Base-by-base conservation (phyloP, 106 monocot genomes). In the Allium sativum region DNA sequence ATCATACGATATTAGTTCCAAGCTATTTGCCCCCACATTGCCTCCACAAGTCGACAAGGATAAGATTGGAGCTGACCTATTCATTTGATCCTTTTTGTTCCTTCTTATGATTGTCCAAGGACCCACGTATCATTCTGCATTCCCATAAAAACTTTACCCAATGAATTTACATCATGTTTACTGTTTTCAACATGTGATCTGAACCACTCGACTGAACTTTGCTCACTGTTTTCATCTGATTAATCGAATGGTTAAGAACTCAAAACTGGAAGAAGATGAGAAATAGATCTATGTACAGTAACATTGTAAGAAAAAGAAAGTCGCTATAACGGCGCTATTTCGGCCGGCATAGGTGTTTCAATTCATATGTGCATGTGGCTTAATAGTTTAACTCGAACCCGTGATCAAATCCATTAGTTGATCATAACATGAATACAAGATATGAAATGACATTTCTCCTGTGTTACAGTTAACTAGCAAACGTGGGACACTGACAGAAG, bases 1-100 rank as follows among this genome's bases (percentile, higher is more conserved):
- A 52, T 52, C 51, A 52, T 52, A 52, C 16, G 51, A 52, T 52
- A 52, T 52, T 52, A 52, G 16, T 52, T 16, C 51, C 51, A 13
- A 6, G 9, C 16, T 12, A 52, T 52, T 12, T 3, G 16, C 14
- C 51, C 51, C 51, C 51, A 12, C 51, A 52, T 7, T 52, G 51
- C 51, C 51, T 52, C 51, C 51, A 13, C 51, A 52, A 16, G 7
- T 13, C 51, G 16, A 52, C 12, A 52, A 12, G 51, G 51, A 16
- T 13, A 52, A 52, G 12, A 52, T 52, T 52, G 51, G 51, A 52
- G 31, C 31, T 52, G 51, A 52, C 51, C 51, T 52, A 52, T 16
- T 12, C 14, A 13, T 16, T 52, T 52, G 31, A 31, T 31, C 31
- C 51, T 52, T 52, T 52, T 52, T 52, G 12, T 52, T 52, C 16